Evolutionary conservation across 2,329 filamentous ascomycete species (phyloP).

Genomic region (Claviceps pusilla): DNA sequence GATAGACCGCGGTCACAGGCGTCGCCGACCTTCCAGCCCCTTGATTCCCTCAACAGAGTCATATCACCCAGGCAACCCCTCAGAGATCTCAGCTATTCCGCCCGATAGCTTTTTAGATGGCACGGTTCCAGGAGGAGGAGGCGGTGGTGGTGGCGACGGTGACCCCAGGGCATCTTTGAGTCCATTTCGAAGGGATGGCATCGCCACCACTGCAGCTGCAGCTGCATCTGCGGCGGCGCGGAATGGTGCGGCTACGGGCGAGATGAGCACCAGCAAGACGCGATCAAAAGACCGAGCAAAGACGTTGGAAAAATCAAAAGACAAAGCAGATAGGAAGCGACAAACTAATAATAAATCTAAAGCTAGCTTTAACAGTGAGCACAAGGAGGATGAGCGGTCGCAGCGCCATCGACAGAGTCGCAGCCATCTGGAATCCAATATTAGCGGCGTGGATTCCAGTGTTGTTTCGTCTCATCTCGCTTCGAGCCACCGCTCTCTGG

Average conservation of each 20-base stretch:
- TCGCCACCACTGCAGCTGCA: constrained; percentile 22
- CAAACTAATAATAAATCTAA: constrained; percentile 28
- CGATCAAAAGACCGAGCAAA: constrained; percentile 29
- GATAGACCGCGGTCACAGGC: constrained; percentile 48
- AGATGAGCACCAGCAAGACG: constrained; percentile 28
- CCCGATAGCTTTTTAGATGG: constrained; percentile 47
- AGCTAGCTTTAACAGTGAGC: constrained; percentile 32
- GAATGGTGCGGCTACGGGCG: constrained; percentile 27
- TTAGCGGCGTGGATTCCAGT: constrained; percentile 40
- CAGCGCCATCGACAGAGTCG: constrained; percentile 36
- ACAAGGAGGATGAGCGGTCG: constrained; percentile 31
- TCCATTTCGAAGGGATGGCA: constrained; percentile 24
- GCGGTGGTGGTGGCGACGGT: constrained; percentile 1
- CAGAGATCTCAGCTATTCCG: constrained; percentile 70
- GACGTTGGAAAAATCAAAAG: constrained; percentile 26
- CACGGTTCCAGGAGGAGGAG: constrained; percentile 27
- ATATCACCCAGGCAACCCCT: constrained; percentile 52
- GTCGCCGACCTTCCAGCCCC: constrained; percentile 52
- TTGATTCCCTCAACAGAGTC: constrained; percentile 43
- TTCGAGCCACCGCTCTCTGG: constrained; percentile 39
- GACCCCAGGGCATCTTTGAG: constrained; percentile 27
- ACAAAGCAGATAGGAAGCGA: constrained; percentile 35
- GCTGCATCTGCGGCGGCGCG: constrained; percentile 13
- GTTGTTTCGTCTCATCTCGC: constrained; percentile 38
- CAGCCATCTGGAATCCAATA: constrained; percentile 34